A percentile compares a stretch with the other conserved stretches of the same genome.
Evolutionary conservation across 2,329 filamentous ascomycete species (phyloP).

Genomic region (Penicillium expansum): DNA sequence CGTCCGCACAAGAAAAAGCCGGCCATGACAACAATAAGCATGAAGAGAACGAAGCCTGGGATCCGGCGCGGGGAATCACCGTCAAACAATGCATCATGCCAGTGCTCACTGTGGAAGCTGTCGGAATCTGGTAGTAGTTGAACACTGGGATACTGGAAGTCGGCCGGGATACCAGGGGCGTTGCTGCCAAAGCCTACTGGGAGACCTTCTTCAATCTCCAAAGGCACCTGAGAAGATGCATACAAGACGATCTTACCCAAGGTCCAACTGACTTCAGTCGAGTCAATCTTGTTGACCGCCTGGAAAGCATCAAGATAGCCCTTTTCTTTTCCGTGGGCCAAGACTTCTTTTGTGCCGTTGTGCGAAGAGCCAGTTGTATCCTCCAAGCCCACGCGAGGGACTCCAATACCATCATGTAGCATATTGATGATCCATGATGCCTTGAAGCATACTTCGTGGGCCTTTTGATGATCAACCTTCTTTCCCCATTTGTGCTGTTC

Average conservation of each 20-base stretch:
- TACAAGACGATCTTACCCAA: constrained; percentile 95
- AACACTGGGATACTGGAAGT: constrained; percentile 74
- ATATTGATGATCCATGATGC: constrained; percentile 97
- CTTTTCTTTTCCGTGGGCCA: constrained; percentile 67
- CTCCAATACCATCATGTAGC: constrained; percentile 90
- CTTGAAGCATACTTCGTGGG: constrained; percentile 92
- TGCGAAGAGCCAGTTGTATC: constrained; percentile 52
- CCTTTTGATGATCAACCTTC: constrained; percentile 69
- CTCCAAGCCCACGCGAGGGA: constrained; percentile 81
- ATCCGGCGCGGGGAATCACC: constrained; percentile 66
- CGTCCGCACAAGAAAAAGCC: constrained; percentile 75
- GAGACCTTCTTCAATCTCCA: constrained; percentile 57
- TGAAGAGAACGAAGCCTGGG: constrained; percentile 72
- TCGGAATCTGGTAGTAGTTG: constrained; percentile 35
- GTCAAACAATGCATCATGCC: constrained; percentile 63
- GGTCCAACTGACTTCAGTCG: constrained; percentile 94
- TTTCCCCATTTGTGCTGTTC: constrained; percentile 67
- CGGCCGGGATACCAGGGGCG: constrained; percentile 60
- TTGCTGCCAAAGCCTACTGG: constrained; percentile 95
- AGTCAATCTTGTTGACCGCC: constrained; percentile 87
- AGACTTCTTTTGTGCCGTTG: constrained; percentile 70
- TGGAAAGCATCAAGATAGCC: constrained; percentile 84
- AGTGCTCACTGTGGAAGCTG: constrained; percentile 48
- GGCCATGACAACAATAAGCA: constrained; percentile 68
- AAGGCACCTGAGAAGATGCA: constrained; percentile 80